These are phyloP conservation scores for Nosema granulosis DNA, from an alignment of 371 early-diverging fungal genomes.

Conservation along the genomic window DNA sequence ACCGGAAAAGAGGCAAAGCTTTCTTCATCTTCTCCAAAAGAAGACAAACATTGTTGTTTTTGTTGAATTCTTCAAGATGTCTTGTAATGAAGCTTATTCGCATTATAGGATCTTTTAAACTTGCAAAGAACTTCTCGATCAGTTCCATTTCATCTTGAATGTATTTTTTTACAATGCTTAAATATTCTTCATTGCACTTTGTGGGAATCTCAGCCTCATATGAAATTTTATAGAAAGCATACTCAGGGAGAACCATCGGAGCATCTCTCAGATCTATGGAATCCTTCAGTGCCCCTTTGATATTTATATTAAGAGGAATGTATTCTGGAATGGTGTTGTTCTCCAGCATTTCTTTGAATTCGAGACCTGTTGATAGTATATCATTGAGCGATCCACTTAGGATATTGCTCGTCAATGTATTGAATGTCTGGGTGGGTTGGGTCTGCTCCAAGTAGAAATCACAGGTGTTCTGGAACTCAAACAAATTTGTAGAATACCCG, in stretches of 20 bases:
- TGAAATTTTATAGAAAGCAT: neutral
- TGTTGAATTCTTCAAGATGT: constrained; percentile 4
- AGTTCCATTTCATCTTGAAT: neutral
- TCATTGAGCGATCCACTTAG: neutral
- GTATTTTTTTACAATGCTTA: neutral
- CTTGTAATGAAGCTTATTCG: constrained; percentile 4
- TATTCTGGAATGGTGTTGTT: neutral
- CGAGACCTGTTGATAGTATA: neutral
- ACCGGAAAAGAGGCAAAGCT: constrained; percentile 55
- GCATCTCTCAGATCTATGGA: neutral
- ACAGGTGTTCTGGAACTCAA: neutral
- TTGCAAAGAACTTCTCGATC: neutral
- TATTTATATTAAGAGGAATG: neutral
- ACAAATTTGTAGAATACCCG: neutral
- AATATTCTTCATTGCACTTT: neutral
- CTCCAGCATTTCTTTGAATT: neutral
- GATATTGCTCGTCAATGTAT: neutral
- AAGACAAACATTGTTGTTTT: neutral
- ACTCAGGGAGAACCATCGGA: neutral
- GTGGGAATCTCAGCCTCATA: neutral
- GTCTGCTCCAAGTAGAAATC: constrained; percentile 5
- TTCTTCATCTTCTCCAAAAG: constrained; percentile 38
- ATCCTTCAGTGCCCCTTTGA: neutral
- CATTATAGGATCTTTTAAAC: neutral
- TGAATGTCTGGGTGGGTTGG: neutral